These are phyloP conservation scores for Trichophyton equinum DNA, from an alignment of 2,329 filamentous ascomycete genomes.

Conservation along the genomic window DNA sequence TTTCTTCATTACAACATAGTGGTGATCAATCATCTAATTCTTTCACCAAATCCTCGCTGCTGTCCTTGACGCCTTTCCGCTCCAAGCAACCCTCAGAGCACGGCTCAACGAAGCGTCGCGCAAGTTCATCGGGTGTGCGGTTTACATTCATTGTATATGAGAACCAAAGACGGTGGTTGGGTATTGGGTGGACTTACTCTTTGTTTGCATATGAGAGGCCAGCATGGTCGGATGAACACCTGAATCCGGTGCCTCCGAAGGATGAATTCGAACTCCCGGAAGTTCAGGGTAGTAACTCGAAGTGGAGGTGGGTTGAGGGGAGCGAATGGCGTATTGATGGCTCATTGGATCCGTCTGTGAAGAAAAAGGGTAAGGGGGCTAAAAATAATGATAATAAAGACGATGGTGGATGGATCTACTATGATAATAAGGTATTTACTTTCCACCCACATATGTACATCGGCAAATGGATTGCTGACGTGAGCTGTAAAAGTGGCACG, in stretches of 20 bases:
- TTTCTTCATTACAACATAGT: constrained; percentile 4
- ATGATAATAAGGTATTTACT: constrained; percentile 72
- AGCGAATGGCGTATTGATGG: constrained; percentile 82
- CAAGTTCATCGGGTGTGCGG: constrained; percentile 61
- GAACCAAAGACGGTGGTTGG: constrained; percentile 90
- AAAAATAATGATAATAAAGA: constrained; percentile 39
- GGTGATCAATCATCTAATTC: constrained; percentile 13
- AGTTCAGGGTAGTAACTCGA: constrained; percentile 49
- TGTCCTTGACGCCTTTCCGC: constrained; percentile 24
- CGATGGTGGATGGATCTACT: constrained; percentile 86
- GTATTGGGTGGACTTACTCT: constrained; percentile 85
- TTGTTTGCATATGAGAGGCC: constrained; percentile 81
- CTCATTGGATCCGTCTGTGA: constrained; percentile 24
- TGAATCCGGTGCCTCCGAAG: constrained; percentile 64
- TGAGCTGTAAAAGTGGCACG: constrained; percentile 56
- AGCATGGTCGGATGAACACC: constrained; percentile 91
- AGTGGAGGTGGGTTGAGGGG: constrained; percentile 72
- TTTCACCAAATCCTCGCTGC: constrained; percentile 20
- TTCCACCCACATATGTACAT: background rate
- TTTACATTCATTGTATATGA: constrained; percentile 97
- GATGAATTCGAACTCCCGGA: constrained; percentile 59
- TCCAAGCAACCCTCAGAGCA: constrained; percentile 32
- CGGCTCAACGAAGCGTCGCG: constrained; percentile 28
- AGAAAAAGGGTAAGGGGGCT: constrained; percentile 38
- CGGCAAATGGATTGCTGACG: background rate